phyloP scores from a whole-genome alignment of 495 filamentous ascomycete species.

The Lophium mytilinum region DNA sequence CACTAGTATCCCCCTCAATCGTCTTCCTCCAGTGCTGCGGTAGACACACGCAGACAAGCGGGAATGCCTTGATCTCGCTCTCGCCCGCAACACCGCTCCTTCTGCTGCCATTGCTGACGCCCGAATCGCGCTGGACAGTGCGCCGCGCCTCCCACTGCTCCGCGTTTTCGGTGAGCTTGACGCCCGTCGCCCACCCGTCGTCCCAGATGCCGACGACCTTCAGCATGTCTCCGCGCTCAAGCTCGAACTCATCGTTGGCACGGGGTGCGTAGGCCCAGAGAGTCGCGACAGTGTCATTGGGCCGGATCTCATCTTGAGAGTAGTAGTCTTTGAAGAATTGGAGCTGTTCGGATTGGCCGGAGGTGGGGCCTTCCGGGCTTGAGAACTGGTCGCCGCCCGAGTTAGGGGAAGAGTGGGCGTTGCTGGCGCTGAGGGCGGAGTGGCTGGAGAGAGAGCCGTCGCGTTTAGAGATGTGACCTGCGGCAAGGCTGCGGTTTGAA shows the following conservation, averaged over 20 bases:
- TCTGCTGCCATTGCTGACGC: conserved; percentile 77
- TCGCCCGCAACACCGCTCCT: conserved; percentile 50
- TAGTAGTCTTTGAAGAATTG: conserved; percentile 98
- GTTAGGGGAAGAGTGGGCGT: conserved; percentile 65
- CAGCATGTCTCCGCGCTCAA: conserved; percentile 96
- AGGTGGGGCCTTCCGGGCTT: conserved; percentile 72
- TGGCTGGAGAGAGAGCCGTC: conserved; percentile 85
- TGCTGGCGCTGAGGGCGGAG: conserved; percentile 61
- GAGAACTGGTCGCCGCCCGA: conserved; percentile 63
- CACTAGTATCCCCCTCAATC: conserved; percentile 66
- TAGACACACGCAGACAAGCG: conserved; percentile 92
- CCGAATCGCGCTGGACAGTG: conserved; percentile 80
- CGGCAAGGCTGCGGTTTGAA: conserved; percentile 51
- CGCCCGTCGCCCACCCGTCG: conserved; percentile 97
- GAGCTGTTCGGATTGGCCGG: conserved; percentile 89
- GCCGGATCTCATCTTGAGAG: conserved; percentile 89
- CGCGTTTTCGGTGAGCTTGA: conserved; percentile 69
- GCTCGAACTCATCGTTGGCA: conserved; percentile 84
- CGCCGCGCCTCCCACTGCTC: conserved; percentile 79
- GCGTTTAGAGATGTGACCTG: conserved; percentile 57
- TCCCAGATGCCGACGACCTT: conserved; percentile 99
- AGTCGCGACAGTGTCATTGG: conserved; percentile 79
- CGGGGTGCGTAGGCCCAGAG: conserved; percentile 96
- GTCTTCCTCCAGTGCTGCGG: conserved; percentile 97
- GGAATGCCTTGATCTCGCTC: conserved; percentile 96